Evolutionary conservation across 805 yeast species (phyloP), one percentile per base, ranked within the genome.

Genomic region (Ogataea glucozyma): DNA sequence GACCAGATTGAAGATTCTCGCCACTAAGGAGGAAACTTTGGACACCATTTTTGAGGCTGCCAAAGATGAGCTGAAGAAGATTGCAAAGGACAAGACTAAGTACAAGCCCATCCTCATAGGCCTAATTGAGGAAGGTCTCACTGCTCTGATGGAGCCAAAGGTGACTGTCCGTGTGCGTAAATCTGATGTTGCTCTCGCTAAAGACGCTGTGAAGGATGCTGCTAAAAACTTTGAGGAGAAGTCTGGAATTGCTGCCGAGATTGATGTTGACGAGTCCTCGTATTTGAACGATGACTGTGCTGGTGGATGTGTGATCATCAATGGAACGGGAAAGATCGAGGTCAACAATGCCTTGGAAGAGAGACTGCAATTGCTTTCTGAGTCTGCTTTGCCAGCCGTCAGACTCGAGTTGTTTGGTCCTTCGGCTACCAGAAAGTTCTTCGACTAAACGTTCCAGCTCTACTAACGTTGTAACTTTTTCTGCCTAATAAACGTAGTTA

Each of bases 321-420:
- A 85, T 61, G 76, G 77, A 26, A 65, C 77, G 31, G 95, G 95
- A 41, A 88, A 85, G 70, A 89, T 93, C 53, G 90, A 85, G 56
- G 88, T 93, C 43, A 76, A 87, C 69, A 93, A 93, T 73, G 90
- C 99, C 36, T 76, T 93, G 59, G 97, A 89, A 60, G 97, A 90
- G 73, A 87, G 99, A 71, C 79, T 93, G 60, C 78, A 83, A 58
- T 69, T 93, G 49, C 75, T 93, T 57, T 77, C 85, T 27, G 85
- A 86, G 63, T 87, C 81, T 58, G 85, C 96, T 6, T 78, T 93
- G 54, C 99, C 99, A 37, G 95, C 90, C 42, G 81, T 93, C 51
- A 83, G 98, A 71, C 73, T 86, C 50, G 95, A 90, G 60, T 71
- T 91, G 61, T 93, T 89, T 62, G 96, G 96, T 49, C 81, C 86